A percentile compares a stretch with the other conserved stretches of the same genome.
Evolutionary conservation across 2,329 filamentous ascomycete species (phyloP).

Genomic region (Lecanicillium sp.): DNA sequence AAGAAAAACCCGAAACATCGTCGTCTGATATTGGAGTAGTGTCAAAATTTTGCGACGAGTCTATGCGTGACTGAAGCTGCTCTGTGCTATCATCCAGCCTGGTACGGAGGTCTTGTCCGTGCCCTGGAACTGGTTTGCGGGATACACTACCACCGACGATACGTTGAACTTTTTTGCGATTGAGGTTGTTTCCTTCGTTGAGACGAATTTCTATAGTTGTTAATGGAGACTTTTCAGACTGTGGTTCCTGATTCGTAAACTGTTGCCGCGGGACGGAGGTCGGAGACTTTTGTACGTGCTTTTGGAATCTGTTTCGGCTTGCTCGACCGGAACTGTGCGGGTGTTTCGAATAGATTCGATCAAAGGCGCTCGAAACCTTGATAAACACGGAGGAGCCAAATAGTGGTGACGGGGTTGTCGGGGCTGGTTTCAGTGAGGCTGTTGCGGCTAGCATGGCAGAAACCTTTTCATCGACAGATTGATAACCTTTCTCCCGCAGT

Average conservation of each 20-base stretch:
- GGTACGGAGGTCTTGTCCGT: constrained; percentile 10
- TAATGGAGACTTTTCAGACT: constrained; percentile 14
- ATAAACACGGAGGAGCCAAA: constrained; percentile 19
- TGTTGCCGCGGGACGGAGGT: no score
- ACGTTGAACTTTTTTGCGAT: constrained; percentile 25
- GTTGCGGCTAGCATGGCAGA: constrained; percentile 28
- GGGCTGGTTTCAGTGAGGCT: constrained; percentile 22
- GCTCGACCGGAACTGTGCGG: constrained; percentile 9
- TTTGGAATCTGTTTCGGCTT: not conserved
- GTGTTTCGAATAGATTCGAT: constrained; percentile 20
- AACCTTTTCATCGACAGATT: constrained; percentile 20
- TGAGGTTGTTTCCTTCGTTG: constrained; percentile 26
- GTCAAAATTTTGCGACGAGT: no score
- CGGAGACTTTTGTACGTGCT: no score
- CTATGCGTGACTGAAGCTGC: no score
- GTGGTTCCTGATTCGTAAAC: not conserved
- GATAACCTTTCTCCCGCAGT: no score
- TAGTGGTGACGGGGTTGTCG: constrained; percentile 13
- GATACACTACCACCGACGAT: constrained; percentile 20
- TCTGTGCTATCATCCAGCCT: no score
- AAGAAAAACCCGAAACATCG: not conserved
- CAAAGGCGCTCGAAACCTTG: constrained; percentile 26
- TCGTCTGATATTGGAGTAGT: constrained; percentile 6
- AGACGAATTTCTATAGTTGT: constrained; percentile 22
- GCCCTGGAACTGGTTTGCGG: constrained; percentile 20